phyloP scores from a whole-genome alignment of 75 land plant species.

The Pinus albicaulis region DNA sequence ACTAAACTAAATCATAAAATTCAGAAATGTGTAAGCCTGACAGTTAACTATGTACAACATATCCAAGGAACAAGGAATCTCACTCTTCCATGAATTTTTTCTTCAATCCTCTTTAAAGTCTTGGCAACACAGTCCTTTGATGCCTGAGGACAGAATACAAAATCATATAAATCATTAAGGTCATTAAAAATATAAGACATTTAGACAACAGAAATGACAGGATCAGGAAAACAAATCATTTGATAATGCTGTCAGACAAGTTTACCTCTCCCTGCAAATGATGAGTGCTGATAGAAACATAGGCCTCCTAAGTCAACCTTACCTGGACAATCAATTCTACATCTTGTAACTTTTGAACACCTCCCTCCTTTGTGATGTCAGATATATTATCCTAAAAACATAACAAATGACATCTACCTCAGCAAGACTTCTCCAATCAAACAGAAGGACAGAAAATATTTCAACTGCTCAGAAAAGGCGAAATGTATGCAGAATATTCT shows the following conservation, averaged over 20 bases:
- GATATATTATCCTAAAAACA: slow-evolving; percentile 81
- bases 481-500: background rate
- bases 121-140: slow-evolving; percentile 96
- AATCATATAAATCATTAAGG: no score
- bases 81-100: slow-evolving; percentile 92
- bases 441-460: no score
- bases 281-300: background rate
- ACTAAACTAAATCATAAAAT: no score
- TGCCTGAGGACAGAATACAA: slow-evolving; percentile 42
- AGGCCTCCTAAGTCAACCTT: background rate
- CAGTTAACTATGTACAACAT: background rate
- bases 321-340: slow-evolving; percentile 94
- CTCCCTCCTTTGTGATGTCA: slow-evolving; percentile 89
- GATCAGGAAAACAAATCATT: background rate
- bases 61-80: slow-evolving; percentile 16
- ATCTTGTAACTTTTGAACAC: slow-evolving; percentile 93
- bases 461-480: no score
- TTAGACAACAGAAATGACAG: background rate
- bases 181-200: background rate
- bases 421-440: no score
- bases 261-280: background rate
- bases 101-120: slow-evolving; percentile 92
- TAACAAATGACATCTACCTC: background rate
- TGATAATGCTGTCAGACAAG: background rate
- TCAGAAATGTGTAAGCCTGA: no score